Evolutionary conservation across 108 stramenopile genomes (phyloP).

Genomic region (Conticribra guillardii): DNA sequence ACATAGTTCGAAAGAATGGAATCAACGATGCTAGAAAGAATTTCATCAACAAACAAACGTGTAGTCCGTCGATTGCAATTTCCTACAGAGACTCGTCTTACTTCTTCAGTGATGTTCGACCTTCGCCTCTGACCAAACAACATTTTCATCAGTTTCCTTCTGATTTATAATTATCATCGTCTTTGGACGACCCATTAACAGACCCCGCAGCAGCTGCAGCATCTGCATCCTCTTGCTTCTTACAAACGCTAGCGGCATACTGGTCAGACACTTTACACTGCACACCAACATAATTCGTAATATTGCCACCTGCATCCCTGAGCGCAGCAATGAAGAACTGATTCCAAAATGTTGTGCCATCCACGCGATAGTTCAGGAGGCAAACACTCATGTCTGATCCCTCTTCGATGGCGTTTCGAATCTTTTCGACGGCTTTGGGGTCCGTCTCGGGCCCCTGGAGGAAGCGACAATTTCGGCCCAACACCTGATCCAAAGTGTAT

Average conservation of each 20-base stretch:
- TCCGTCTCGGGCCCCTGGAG: conserved; percentile 95
- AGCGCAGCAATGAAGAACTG: conserved; percentile 97
- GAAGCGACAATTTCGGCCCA: conserved; percentile 97
- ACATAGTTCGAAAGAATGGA: not conserved
- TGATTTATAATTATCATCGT: not conserved
- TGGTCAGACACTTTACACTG: conserved; percentile 93
- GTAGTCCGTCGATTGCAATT: not conserved
- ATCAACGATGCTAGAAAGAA: not conserved
- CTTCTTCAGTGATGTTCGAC: not conserved
- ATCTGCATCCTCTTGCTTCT: conserved; percentile 80
- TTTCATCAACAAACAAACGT: not conserved
- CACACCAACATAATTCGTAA: conserved; percentile 98
- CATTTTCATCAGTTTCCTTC: not conserved
- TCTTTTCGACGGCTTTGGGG: conserved; percentile 94
- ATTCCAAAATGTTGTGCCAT: conserved; percentile 98
- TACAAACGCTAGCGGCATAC: conserved; percentile 86
- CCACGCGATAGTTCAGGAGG: conserved; percentile 95
- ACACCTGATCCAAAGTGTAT: conserved; percentile 90
- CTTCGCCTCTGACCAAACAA: not conserved
- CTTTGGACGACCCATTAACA: not conserved
- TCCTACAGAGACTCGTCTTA: not conserved
- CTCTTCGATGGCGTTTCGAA: conserved; percentile 89
- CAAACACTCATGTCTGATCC: conserved; percentile 92
- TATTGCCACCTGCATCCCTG: conserved; percentile 86
- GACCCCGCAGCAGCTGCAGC: conserved; percentile 29